Conservation (phyloP, 306 rosid species). For the Lupinus albus region DNA sequence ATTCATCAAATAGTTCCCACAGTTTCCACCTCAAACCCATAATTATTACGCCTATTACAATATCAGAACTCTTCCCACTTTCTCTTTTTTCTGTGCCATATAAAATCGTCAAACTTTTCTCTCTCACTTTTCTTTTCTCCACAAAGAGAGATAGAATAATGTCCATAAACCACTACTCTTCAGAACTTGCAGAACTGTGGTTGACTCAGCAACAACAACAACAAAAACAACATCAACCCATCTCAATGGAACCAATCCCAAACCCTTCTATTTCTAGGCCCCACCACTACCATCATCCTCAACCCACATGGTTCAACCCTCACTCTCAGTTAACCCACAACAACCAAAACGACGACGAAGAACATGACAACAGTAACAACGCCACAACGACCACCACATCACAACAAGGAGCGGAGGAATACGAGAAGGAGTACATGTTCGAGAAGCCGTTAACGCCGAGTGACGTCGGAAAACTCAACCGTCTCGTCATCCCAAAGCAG, state of each 20-base stretch:
- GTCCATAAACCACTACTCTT: constrained; percentile 61
- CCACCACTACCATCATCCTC: constrained; percentile 26
- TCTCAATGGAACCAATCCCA: constrained; percentile 43
- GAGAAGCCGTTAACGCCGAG: constrained; percentile 93
- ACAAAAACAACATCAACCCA: constrained; percentile 1
- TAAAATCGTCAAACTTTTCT: constrained; percentile 16
- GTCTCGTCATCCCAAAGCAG: constrained; percentile 94
- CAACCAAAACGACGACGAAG: constrained; percentile 39
- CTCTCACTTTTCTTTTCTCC: constrained; percentile 1
- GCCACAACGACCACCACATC: neutral
- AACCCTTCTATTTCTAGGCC: constrained; percentile 17
- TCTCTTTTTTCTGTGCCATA: constrained; percentile 29
- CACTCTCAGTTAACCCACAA: constrained; percentile 44
- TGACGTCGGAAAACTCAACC: constrained; percentile 95
- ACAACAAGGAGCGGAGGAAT: neutral
- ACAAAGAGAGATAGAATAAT: constrained; percentile 24
- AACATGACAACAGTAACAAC: constrained; percentile 8
- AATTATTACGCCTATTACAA: constrained; percentile 55
- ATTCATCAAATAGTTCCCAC: constrained; percentile 59
- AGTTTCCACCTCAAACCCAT: constrained; percentile 64
- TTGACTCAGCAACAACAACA: constrained; percentile 51
- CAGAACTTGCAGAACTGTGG: constrained; percentile 56
- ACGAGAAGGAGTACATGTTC: constrained; percentile 73
- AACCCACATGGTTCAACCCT: constrained; percentile 21
- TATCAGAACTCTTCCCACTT: neutral